Base-by-base conservation (phyloP, 805 yeast species). In the Wickerhamiella brachini region DNA sequence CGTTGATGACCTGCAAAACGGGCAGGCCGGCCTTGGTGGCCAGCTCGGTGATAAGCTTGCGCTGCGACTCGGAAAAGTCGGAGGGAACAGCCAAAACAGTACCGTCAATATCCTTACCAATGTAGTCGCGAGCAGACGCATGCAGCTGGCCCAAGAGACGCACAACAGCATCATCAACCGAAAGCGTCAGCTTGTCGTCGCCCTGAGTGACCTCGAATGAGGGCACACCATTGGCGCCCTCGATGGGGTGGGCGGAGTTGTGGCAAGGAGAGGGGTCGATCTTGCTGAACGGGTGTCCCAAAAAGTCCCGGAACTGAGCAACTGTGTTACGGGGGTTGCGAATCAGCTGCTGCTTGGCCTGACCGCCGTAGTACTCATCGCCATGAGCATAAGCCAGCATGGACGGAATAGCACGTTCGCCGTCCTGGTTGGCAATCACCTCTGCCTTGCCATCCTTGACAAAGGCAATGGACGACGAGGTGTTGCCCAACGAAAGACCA, bases 341-440 rank as follows among this genome's bases (percentile, higher is more conserved):
- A 56, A 93, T 75, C 62, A 90, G 72, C 72, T 93, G 97, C 52
- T 88, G 89, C 61, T 81, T 72, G 53, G 97, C 98, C 73, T 93
- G 97, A 53, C 87, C 83, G 54, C 98, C 98, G 66, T 93, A 97
- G 72, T 86, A 93, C 73, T 93, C 97, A 67, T 93, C 97, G 51
- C 77, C 83, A 54, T 94, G 96, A 53, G 88, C 88, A 67, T 89
- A 93, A 18, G 97, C 80, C 55, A 93, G 76, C 53, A 85, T 84
- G 26, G 97, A 84, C 55, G 97, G 95, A 66, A 93, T 93, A 54
- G 90, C 78, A 73, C 97, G 86, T 72, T 93, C 97, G 69, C 98
- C 98, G 65, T 93, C 98, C 59, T 94, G 96, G 79, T 93, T 90
- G 59, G 98, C 98, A 68, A 93, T 90, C 59, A 93, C 95, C 65